Evolutionary conservation across 2,329 filamentous ascomycete genomes (phyloP), one percentile per base, ranked within the genome.

Genomic region (Clarireedia monteithiana): DNA sequence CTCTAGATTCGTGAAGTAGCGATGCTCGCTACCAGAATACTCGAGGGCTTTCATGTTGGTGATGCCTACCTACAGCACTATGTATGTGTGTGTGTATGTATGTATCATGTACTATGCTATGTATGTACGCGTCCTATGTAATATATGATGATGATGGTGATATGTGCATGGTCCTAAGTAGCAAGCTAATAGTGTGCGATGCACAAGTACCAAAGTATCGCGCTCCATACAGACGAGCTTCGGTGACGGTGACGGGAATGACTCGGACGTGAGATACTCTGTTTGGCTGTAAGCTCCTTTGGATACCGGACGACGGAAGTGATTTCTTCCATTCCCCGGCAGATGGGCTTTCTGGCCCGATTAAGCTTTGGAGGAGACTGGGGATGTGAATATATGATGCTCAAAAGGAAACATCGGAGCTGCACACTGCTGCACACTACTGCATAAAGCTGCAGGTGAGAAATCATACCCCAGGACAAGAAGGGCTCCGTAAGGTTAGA

Each of bases 21-120:
- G 34, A 38, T 48, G 23, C 23, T 54, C 51, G 51, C 51, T 54
- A 54, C 51, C 45, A 54, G 34, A 49, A 12, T 39, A 40, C 40
- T 34, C 30, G 30, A 34, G 30, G 10, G 12, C 30, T 34, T 34
- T 46, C 26, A n/a, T 38, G 47, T 49, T 23, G 30, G 17, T 10
- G 12, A 23, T 53, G 27, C 34, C 42, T 34, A n/a, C 17, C 9
- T n/a, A n/a, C 9, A 42, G 39, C 30, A 34, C 7, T 1, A 5
- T 6, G 26, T 7, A 27, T 27, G 7, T 7, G 6, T 20, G 26
- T 7, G 2, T 34, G 30, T 4, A 34, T 34, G 30, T 34, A 34
- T 34, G 30, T 34, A 34, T 34, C 30, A 34, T 34, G 30, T 27
- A 27, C 26, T 27, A 27, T 27, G 26, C 26, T 27, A 27, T 27